Percentiles rank a stretch among this genome's conserved stretches.
Conservation (phyloP, 2,329 filamentous ascomycete genomes). For the Aspergillus tamarii region DNA sequence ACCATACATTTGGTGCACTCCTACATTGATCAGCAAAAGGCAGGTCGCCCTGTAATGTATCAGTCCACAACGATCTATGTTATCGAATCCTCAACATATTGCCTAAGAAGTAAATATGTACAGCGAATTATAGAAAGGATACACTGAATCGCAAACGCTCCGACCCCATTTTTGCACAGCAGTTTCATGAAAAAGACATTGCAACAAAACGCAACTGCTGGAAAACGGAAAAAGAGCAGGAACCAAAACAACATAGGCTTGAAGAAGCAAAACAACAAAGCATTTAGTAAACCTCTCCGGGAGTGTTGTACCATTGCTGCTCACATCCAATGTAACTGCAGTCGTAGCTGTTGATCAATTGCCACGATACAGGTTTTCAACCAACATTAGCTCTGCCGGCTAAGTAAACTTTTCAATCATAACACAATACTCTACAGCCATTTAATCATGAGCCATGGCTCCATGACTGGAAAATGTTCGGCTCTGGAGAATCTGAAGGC, state of each 20-base stretch:
- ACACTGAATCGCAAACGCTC: conserved; percentile 22
- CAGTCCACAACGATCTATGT: neutral
- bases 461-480: neutral
- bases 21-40: neutral
- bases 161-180: conserved; percentile 22
- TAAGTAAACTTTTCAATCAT: conserved; percentile 13
- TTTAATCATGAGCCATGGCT: conserved; percentile 21
- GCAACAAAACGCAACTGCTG: conserved; percentile 14
- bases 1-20: neutral
- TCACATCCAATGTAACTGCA: conserved; percentile 2
- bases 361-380: conserved; percentile 8
- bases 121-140: conserved; percentile 14
- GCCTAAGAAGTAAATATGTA: conserved; percentile 21
- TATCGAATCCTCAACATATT: conserved; percentile 5
- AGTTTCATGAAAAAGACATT: conserved; percentile 19
- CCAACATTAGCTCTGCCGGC: conserved; percentile 4
- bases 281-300: neutral
- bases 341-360: conserved; percentile 9
- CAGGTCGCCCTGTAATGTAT: neutral
- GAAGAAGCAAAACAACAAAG: conserved; percentile 10
- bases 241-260: conserved; percentile 2
- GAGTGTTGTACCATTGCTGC: neutral
- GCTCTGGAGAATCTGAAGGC: neutral
- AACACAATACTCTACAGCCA: conserved; percentile 17
- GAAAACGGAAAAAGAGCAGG: neutral